Percentiles rank a stretch among this genome's conserved stretches.
Conservation (phyloP, 2,329 filamentous ascomycete genomes). For the Epichloe typhina region DNA sequence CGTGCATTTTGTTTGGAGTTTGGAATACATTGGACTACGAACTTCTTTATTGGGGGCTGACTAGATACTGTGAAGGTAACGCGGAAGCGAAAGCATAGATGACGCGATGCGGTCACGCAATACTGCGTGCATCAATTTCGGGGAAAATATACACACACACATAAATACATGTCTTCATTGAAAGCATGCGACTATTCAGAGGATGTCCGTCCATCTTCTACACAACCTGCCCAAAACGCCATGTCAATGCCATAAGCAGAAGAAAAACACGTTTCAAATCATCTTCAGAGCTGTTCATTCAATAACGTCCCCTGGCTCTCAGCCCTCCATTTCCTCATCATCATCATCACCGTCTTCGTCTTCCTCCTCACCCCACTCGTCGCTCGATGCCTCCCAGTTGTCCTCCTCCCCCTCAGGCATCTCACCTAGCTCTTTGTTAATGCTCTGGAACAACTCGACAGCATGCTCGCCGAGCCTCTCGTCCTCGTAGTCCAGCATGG, state of each 20-base stretch:
- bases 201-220: neutral
- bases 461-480: constrained; percentile 65
- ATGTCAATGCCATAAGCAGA: constrained; percentile 9
- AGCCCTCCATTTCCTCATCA: constrained; percentile 43
- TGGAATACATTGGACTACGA: neutral
- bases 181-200: neutral
- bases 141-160: no score
- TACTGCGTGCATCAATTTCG: neutral
- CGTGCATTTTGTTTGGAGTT: constrained; percentile 3
- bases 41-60: neutral
- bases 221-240: constrained; percentile 10
- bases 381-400: constrained; percentile 36
- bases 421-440: constrained; percentile 52
- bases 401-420: constrained; percentile 40
- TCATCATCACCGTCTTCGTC: constrained; percentile 38
- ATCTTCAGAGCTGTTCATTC: neutral
- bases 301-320: neutral
- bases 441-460: constrained; percentile 50
- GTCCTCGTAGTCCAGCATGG: constrained; percentile 71
- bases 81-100: neutral
- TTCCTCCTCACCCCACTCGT: constrained; percentile 32
- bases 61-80: neutral
- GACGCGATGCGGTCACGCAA: no score
- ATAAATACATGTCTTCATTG: neutral
- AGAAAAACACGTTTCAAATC: neutral